These are phyloP conservation scores for Coniochaeta ligniaria DNA, from an alignment of 2,329 filamentous ascomycete species.

Conservation along the genomic window DNA sequence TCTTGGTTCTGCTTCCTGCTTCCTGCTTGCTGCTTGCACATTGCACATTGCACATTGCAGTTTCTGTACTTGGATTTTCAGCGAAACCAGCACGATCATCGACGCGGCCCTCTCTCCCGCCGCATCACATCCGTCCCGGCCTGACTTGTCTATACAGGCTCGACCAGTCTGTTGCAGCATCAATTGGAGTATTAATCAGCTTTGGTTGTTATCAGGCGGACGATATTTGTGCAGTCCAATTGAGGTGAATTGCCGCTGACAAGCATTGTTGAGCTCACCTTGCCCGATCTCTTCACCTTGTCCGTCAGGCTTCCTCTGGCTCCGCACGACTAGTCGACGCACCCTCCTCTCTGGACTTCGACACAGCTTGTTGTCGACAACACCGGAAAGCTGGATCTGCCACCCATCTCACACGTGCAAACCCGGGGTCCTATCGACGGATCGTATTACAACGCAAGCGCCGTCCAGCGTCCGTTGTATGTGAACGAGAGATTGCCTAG, in stretches of 20 bases:
- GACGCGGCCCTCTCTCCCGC: background rate
- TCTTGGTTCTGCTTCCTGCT: background rate
- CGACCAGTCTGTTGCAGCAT: background rate
- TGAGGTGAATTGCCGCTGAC: background rate
- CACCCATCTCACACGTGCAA: constrained; percentile 77
- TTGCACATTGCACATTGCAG: too few species aligned
- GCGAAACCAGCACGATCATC: background rate
- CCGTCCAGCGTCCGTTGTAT: constrained; percentile 54
- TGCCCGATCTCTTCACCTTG: background rate
- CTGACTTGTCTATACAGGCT: background rate
- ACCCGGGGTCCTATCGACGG: constrained; percentile 69
- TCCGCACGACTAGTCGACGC: background rate
- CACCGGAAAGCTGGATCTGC: constrained; percentile 92
- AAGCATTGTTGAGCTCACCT: background rate
- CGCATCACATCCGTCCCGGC: background rate
- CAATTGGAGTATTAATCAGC: background rate
- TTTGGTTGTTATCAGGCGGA: background rate
- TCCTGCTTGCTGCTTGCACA: background rate
- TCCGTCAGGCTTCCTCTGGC: background rate
- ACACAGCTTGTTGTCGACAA: constrained; percentile 22
- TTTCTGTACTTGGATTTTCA: background rate
- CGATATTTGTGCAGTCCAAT: background rate
- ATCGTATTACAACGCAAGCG: constrained; percentile 62
- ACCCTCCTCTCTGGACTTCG: constrained; percentile 15
- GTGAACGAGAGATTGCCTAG: constrained; percentile 67